Conservation (phyloP, 2,329 filamentous ascomycete genomes). For the Falciphora oryzae region DNA sequence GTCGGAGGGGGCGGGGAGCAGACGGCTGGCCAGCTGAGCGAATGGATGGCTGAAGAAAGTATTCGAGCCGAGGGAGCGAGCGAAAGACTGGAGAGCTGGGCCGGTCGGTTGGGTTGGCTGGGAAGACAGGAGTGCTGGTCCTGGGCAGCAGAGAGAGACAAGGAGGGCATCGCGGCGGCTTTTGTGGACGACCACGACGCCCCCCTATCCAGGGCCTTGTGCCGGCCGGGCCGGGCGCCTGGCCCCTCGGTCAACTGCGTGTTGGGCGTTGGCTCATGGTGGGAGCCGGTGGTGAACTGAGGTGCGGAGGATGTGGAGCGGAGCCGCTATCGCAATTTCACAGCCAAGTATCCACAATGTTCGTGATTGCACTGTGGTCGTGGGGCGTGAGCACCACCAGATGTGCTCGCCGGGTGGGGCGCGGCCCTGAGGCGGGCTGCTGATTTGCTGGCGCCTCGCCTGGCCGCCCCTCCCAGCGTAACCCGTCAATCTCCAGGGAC, state of each 20-base stretch:
- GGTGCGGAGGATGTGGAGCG: neutral
- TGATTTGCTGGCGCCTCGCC: too few species aligned
- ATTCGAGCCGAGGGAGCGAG: neutral
- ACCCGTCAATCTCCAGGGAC: too few species aligned
- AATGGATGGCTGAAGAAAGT: conserved; percentile 1
- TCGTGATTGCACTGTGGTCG: neutral
- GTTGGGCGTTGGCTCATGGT: neutral
- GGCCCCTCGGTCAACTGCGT: too few species aligned
- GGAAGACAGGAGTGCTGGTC: neutral
- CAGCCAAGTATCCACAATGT: neutral
- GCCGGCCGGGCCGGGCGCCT: too few species aligned
- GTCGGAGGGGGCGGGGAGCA: neutral
- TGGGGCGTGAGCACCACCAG: neutral
- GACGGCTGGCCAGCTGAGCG: neutral
- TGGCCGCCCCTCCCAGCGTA: too few species aligned
- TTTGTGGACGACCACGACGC: neutral
- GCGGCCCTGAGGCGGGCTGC: too few species aligned
- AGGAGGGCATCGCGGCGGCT: neutral
- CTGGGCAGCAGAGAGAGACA: neutral
- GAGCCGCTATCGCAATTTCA: neutral
- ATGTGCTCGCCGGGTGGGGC: neutral
- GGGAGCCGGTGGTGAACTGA: too few species aligned
- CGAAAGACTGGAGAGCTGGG: neutral
- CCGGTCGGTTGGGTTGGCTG: neutral
- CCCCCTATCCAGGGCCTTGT: neutral